A percentile compares a stretch with the other conserved stretches of the same genome.
Conservation (phyloP, 2,329 filamentous ascomycete species). For the Chaetothyriales sp. region DNA sequence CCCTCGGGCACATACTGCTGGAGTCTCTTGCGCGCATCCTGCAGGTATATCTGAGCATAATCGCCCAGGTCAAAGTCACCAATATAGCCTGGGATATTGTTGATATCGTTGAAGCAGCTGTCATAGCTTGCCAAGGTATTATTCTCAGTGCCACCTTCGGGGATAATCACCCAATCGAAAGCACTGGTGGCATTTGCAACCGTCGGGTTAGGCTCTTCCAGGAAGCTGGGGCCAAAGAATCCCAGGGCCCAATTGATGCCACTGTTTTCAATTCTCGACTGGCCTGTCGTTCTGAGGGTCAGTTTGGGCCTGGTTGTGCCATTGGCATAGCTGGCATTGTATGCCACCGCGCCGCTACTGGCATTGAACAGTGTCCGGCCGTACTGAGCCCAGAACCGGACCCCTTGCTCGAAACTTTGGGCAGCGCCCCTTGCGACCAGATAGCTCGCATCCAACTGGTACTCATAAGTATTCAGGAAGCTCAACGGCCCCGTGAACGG, state of each 20-base stretch:
- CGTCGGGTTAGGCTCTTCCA: conserved; percentile 20
- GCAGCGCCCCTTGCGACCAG: conserved; percentile 36
- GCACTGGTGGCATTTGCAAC: conserved; percentile 28
- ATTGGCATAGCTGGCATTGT: conserved; percentile 32
- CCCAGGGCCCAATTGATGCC: conserved; percentile 38
- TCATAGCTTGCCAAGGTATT: conserved; percentile 40
- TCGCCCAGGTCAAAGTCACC: conserved; percentile 25
- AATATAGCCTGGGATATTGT: conserved; percentile 23
- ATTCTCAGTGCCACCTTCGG: conserved; percentile 36
- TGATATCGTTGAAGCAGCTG: conserved; percentile 26
- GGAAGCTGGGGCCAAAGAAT: conserved; percentile 37
- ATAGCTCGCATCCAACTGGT: conserved; percentile 30
- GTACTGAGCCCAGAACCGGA: conserved; percentile 40
- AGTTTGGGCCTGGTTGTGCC: conserved; percentile 35
- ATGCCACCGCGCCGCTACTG: conserved; percentile 32
- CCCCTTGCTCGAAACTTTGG: conserved; percentile 36
- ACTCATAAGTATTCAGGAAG: conserved; percentile 40
- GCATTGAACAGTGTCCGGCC: conserved; percentile 40
- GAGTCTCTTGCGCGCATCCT: conserved; percentile 31
- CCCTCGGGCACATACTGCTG: conserved; percentile 32
- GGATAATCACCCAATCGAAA: conserved; percentile 34
- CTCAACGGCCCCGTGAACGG: conserved; percentile 33
- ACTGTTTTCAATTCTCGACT: conserved; percentile 41
- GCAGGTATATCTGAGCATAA: conserved; percentile 34
- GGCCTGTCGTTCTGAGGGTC: conserved; percentile 39